Evolutionary conservation across 2,329 filamentous ascomycete species (phyloP).

Genomic region (Xylariaceae sp.): DNA sequence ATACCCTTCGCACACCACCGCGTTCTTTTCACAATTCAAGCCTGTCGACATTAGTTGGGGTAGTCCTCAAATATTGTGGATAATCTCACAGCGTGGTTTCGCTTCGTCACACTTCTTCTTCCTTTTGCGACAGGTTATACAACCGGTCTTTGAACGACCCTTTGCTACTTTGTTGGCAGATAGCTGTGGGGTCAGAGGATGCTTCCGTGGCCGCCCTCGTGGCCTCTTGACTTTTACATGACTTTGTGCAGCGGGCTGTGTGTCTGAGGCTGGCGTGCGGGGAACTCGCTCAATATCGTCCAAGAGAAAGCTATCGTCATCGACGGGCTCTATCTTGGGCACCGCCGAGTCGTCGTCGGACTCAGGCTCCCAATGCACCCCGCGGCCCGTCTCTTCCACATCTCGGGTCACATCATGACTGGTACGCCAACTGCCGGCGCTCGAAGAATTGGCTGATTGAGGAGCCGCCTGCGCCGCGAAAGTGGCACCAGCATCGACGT

Average conservation of each 20-base stretch:
- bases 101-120: constrained; percentile 74
- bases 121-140: constrained; percentile 62
- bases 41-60: constrained; percentile 45
- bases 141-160: constrained; percentile 68
- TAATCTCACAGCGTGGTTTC: constrained; percentile 57
- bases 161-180: constrained; percentile 71
- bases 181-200: constrained; percentile 61
- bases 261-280: constrained; percentile 26
- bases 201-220: constrained; percentile 79
- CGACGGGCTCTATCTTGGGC: constrained; percentile 56
- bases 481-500: constrained; percentile 34
- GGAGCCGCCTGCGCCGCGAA: constrained; percentile 42
- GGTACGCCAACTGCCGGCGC: constrained; percentile 44
- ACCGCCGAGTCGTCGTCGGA: constrained; percentile 45
- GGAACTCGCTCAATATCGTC: constrained; percentile 50
- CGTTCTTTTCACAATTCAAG: constrained; percentile 90
- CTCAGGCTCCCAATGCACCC: constrained; percentile 46
- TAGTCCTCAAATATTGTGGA: background rate
- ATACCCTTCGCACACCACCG: constrained; percentile 87
- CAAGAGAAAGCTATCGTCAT: constrained; percentile 54
- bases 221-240: constrained; percentile 58
- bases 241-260: constrained; percentile 18
- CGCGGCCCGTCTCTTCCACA: constrained; percentile 38
- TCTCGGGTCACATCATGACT: constrained; percentile 37
- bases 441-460: constrained; percentile 47